phyloP scores from a whole-genome alignment of 78 protist species.

The Chrysochromulina parva region DNA sequence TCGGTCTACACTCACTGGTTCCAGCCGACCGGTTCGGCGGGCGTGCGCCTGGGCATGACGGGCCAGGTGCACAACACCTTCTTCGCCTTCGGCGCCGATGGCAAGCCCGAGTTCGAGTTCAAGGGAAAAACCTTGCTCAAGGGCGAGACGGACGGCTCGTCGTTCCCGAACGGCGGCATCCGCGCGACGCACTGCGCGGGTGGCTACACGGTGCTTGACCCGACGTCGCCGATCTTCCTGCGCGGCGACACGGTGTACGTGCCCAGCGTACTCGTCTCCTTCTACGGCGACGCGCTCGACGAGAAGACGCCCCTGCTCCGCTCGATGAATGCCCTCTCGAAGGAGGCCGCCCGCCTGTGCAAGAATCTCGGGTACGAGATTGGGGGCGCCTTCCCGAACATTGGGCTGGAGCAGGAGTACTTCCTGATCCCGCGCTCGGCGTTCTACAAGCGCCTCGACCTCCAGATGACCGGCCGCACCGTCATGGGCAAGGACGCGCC shows the following conservation, averaged over 20 bases:
- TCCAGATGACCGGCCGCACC: constrained; percentile 45
- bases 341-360: constrained; percentile 31
- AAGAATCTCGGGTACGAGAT: not conserved
- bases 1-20: constrained; percentile 88
- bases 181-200: constrained; percentile 88
- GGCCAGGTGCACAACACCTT: constrained; percentile 46
- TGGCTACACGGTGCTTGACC: constrained; percentile 85
- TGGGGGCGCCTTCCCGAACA: not conserved
- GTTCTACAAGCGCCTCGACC: constrained; percentile 78
- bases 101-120: constrained; percentile 52
- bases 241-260: constrained; percentile 63
- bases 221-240: constrained; percentile 80
- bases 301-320: constrained; percentile 89
- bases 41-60: constrained; percentile 40
- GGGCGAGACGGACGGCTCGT: constrained; percentile 91
- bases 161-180: constrained; percentile 91
- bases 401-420: constrained; percentile 75
- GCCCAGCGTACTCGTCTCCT: constrained; percentile 75
- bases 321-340: not conserved
- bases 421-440: constrained; percentile 81
- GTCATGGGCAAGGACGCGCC: constrained; percentile 66
- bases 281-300: constrained; percentile 85
- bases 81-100: constrained; percentile 54
- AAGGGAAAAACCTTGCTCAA: constrained; percentile 71
- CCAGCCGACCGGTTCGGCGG: constrained; percentile 56